Percentiles rank a stretch among this genome's conserved stretches.
Conservation (phyloP, 2,329 filamentous ascomycete species). For the Talaromyces atroroseus region DNA sequence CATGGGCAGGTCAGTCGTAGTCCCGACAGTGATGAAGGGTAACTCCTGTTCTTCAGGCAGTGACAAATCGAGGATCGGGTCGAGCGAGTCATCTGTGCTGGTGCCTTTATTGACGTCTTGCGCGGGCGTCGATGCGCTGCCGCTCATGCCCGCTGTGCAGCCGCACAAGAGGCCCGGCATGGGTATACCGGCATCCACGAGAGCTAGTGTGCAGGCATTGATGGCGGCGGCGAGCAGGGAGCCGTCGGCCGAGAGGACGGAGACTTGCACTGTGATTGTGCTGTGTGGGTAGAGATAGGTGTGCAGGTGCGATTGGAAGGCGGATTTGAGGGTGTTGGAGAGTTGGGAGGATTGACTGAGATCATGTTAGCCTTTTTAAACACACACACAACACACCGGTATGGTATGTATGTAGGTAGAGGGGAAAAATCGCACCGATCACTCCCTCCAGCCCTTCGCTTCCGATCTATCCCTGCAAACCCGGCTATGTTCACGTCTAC, state of each 20-base stretch:
- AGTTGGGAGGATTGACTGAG: slow-evolving; percentile 61
- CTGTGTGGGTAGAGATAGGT: slow-evolving; percentile 85
- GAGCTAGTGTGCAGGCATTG: slow-evolving; percentile 84
- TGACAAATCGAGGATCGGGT: slow-evolving; percentile 41
- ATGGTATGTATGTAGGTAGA: not conserved
- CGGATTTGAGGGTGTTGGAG: slow-evolving; percentile 64
- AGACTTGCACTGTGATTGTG: slow-evolving; percentile 74
- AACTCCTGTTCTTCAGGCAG: slow-evolving; percentile 61
- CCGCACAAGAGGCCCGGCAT: slow-evolving; percentile 90
- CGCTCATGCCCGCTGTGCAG: slow-evolving; percentile 72
- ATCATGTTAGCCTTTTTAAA: not conserved
- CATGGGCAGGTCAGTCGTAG: slow-evolving; percentile 40
- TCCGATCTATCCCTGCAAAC: slow-evolving; percentile 82
- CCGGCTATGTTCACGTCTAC: slow-evolving; percentile 82
- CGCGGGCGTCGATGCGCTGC: slow-evolving; percentile 37
- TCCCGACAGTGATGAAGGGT: slow-evolving; percentile 81
- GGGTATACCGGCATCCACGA: slow-evolving; percentile 90
- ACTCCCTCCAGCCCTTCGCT: slow-evolving; percentile 60
- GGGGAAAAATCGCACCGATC: slow-evolving; percentile 72
- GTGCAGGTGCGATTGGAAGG: slow-evolving; percentile 73
- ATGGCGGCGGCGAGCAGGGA: slow-evolving; percentile 82
- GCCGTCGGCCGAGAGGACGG: slow-evolving; percentile 85
- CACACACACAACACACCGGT: no score
- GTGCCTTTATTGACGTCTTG: slow-evolving; percentile 20
- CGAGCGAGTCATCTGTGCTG: slow-evolving; percentile 34